Evolutionary conservation across 768 basidiomycete genomes (phyloP).

Genomic region (Asterophora parasitica): DNA sequence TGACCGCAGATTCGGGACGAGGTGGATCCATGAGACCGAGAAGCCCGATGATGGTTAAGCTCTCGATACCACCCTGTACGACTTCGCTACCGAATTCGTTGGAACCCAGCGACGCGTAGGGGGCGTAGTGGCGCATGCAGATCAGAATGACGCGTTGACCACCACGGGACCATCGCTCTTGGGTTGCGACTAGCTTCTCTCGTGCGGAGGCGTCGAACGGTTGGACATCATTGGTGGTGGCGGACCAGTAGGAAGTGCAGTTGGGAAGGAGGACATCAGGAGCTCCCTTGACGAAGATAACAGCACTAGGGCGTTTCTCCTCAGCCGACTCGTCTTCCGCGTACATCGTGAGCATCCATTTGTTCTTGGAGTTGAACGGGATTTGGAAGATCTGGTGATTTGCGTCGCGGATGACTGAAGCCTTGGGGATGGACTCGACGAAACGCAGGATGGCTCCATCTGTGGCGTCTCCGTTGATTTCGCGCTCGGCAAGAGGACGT

Average conservation of each 20-base stretch:
- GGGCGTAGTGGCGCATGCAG: constrained; percentile 27
- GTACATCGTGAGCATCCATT: constrained; percentile 52
- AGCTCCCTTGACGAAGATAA: constrained; percentile 54
- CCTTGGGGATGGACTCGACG: constrained; percentile 23
- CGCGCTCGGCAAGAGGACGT: constrained; percentile 27
- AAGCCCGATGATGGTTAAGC: constrained; percentile 45
- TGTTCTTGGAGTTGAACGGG: constrained; percentile 48
- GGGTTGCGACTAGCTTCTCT: constrained; percentile 20
- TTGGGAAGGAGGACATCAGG: constrained; percentile 47
- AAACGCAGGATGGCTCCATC: constrained; percentile 53
- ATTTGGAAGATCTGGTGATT: constrained; percentile 30
- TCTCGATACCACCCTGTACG: constrained; percentile 30
- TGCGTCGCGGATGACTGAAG: constrained; percentile 17
- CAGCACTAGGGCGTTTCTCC: constrained; percentile 13
- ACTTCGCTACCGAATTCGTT: constrained; percentile 30
- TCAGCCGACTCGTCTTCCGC: constrained; percentile 3
- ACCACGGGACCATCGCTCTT: constrained; percentile 39
- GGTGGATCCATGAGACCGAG: constrained; percentile 55
- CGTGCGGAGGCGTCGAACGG: constrained; percentile 23
- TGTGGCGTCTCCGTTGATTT: constrained; percentile 44
- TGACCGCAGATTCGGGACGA: constrained; percentile 40
- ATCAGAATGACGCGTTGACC: constrained; percentile 54
- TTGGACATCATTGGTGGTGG: constrained; percentile 18
- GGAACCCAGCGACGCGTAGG: constrained; percentile 15
- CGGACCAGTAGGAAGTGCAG: constrained; percentile 25